These are phyloP conservation scores for Ceratocystiopsis brevicomis DNA, from an alignment of 2,329 filamentous ascomycete genomes.

Conservation along the genomic window DNA sequence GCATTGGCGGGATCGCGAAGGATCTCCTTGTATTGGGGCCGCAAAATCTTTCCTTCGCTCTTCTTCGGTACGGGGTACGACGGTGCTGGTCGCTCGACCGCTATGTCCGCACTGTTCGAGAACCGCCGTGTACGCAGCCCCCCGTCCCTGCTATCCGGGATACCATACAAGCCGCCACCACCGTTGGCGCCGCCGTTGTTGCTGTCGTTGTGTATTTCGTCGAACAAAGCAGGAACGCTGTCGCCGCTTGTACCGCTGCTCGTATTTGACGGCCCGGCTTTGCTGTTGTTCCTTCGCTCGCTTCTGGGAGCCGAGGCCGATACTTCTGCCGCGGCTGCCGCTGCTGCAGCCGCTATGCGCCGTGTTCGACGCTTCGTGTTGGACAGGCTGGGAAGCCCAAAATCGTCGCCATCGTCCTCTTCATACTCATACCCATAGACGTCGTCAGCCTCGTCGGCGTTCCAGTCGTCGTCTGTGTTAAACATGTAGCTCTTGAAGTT, in stretches of 20 bases:
- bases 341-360: constrained; percentile 26
- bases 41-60: constrained; percentile 81
- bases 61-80: constrained; percentile 79
- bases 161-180: neutral
- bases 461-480: constrained; percentile 69
- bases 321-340: neutral
- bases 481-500: constrained; percentile 68
- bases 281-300: constrained; percentile 6
- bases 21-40: constrained; percentile 96
- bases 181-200: neutral
- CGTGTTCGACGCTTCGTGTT: constrained; percentile 65
- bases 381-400: constrained; percentile 79
- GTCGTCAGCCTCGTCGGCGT: constrained; percentile 50
- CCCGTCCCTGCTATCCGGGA: constrained; percentile 8
- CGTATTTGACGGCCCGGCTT: too few relatives aligned
- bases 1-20: constrained; percentile 79
- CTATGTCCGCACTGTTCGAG: constrained; percentile 83
- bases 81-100: constrained; percentile 66
- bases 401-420: constrained; percentile 74
- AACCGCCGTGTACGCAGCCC: constrained; percentile 34
- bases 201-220: constrained; percentile 6
- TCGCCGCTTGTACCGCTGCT: neutral
- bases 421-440: constrained; percentile 67
- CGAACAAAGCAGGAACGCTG: neutral
- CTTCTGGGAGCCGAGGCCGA: neutral